phyloP scores from a whole-genome alignment of 805 yeast genomes.

The Myxozyma geophila region DNA sequence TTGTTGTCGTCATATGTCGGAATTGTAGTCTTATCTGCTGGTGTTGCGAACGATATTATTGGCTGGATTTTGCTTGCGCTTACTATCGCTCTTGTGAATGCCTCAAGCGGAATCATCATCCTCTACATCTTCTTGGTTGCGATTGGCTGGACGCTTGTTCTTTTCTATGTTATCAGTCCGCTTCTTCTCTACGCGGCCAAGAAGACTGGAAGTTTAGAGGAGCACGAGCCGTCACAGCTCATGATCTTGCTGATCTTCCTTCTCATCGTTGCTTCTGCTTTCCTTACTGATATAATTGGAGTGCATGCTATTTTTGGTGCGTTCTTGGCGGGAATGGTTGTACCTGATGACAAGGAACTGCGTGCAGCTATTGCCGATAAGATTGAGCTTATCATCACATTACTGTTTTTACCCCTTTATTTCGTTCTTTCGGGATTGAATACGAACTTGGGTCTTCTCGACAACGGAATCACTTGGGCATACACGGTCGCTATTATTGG shows the following conservation, averaged over 20 bases:
- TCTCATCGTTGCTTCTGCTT: constrained; percentile 67
- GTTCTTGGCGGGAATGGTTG: constrained; percentile 72
- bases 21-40: constrained; percentile 74
- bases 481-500: constrained; percentile 68
- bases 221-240: constrained; percentile 60
- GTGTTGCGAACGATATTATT: constrained; percentile 74
- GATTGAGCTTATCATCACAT: constrained; percentile 76
- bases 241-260: constrained; percentile 63
- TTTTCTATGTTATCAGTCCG: constrained; percentile 61
- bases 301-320: constrained; percentile 89
- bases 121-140: constrained; percentile 66
- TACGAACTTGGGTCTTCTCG: constrained; percentile 66
- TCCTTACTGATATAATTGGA: constrained; percentile 81
- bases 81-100: constrained; percentile 74
- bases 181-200: constrained; percentile 52
- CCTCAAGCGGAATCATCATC: constrained; percentile 69
- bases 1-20: constrained; percentile 55
- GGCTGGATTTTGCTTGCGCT: constrained; percentile 84
- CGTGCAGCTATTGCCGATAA: constrained; percentile 71
- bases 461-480: constrained; percentile 76
- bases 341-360: constrained; percentile 77
- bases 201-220: constrained; percentile 58
- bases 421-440: constrained; percentile 80
- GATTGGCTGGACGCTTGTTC: constrained; percentile 69
- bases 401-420: constrained; percentile 73